A percentile compares a stretch with the other conserved stretches of the same genome.
phyloP scores from a whole-genome alignment of 352 stramenopile species.

The Phytophthora aleatoria region DNA sequence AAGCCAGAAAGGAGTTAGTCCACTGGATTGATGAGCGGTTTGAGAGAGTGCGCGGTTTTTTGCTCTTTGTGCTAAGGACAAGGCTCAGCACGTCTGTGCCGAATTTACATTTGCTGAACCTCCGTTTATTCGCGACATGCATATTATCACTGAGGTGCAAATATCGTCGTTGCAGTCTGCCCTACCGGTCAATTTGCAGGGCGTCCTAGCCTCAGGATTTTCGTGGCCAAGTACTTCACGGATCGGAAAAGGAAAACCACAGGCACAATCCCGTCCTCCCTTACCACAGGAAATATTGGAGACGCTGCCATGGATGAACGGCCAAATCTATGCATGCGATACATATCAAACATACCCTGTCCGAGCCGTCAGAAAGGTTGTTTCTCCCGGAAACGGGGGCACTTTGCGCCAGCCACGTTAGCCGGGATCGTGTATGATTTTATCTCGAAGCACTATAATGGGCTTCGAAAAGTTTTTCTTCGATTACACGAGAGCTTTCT shows the following conservation, averaged over 20 bases:
- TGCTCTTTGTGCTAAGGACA: not conserved
- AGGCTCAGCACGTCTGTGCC: not conserved
- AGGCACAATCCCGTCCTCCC: not conserved
- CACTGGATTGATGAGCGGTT: conserved; percentile 14
- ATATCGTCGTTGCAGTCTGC: conserved; percentile 1
- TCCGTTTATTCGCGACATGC: conserved; percentile 6
- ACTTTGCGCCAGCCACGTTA: conserved; percentile 15
- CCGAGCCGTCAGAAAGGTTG: conserved; percentile 15
- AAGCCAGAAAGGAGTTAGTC: conserved; percentile 2
- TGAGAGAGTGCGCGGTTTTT: conserved; percentile 6
- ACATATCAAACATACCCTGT: conserved; percentile 14
- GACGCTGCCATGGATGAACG: conserved; percentile 12
- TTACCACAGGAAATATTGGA: conserved; percentile 9
- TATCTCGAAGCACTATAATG: conserved; percentile 14
- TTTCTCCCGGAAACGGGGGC: conserved; percentile 5
- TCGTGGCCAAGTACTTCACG: not conserved
- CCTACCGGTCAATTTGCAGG: not conserved
- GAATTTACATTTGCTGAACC: conserved; percentile 16
- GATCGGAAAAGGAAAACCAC: conserved; percentile 2
- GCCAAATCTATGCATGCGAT: conserved; percentile 13
- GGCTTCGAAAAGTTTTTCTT: conserved; percentile 6
- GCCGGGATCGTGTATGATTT: conserved; percentile 14
- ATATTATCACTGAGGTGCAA: conserved; percentile 11
- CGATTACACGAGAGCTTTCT: not conserved
- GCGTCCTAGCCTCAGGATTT: not conserved